phyloP scores from a whole-genome alignment of 176 grass and related monocot species.

The Phoenix dactylifera region DNA sequence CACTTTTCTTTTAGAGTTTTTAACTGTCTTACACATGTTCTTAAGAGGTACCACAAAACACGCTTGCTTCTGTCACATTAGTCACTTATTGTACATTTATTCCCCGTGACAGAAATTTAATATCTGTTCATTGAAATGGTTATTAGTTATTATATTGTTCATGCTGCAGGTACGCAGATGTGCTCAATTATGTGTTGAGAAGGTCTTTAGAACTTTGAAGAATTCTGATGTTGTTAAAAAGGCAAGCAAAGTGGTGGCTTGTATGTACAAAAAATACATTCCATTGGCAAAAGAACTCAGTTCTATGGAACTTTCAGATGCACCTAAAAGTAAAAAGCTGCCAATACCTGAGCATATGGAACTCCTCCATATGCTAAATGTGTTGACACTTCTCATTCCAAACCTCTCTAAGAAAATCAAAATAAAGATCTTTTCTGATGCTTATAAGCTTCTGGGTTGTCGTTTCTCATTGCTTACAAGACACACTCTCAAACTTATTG shows the following conservation, averaged over 20 bases:
- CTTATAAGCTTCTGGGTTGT: conserved; percentile 40
- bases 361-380: conserved; percentile 43
- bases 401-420: conserved; percentile 57
- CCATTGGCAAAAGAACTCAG: conserved; percentile 18
- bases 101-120: no score
- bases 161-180: conserved; percentile 61
- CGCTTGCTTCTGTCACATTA: no score
- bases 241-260: conserved; percentile 37
- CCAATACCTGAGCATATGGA: conserved; percentile 32
- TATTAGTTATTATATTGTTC: neutral
- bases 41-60: no score
- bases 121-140: neutral
- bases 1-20: no score
- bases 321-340: conserved; percentile 19
- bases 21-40: no score
- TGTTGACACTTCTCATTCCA: conserved; percentile 43
- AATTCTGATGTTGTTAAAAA: conserved; percentile 41
- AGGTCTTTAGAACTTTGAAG: conserved; percentile 49
- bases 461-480: conserved; percentile 48
- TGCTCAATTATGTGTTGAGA: conserved; percentile 59
- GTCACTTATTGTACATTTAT: no score
- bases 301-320: conserved; percentile 26
- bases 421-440: conserved; percentile 48
- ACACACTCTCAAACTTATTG: conserved; percentile 53
- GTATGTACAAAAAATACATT: conserved; percentile 70